phyloP scores from a whole-genome alignment of 306 rosid genomes.

The Citrullus amarus region DNA sequence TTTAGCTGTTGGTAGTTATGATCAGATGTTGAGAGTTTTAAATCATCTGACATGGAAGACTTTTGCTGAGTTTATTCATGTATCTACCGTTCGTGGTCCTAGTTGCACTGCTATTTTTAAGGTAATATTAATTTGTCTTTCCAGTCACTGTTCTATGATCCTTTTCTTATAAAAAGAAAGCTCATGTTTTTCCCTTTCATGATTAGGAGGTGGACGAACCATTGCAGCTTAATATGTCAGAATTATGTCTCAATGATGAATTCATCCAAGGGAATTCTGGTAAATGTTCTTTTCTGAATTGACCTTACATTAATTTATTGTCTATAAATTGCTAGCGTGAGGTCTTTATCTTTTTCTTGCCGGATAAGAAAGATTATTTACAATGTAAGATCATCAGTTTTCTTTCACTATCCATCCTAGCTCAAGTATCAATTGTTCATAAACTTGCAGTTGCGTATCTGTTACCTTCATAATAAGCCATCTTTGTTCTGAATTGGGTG shows the following conservation, averaged over 20 bases:
- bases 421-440: not conserved
- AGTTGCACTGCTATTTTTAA: slow-evolving; percentile 81
- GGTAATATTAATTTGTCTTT: slow-evolving; percentile 25
- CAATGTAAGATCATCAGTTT: not conserved
- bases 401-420: not conserved
- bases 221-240: slow-evolving; percentile 80
- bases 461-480: not conserved
- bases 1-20: slow-evolving; percentile 95
- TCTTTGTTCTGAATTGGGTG: not conserved
- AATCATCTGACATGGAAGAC: slow-evolving; percentile 95
- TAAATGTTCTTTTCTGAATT: slow-evolving; percentile 20
- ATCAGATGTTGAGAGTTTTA: slow-evolving; percentile 90
- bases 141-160: not conserved
- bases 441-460: not conserved
- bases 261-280: slow-evolving; percentile 57
- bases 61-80: slow-evolving; percentile 94
- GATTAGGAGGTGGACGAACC: slow-evolving; percentile 92
- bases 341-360: not conserved
- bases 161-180: slow-evolving; percentile 6
- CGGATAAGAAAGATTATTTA: not conserved
- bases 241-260: slow-evolving; percentile 60
- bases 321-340: not conserved
- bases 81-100: slow-evolving; percentile 64
- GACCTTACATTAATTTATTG: not conserved
- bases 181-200: slow-evolving; percentile 13